Percentiles rank a stretch among this genome's conserved stretches.
Conservation (phyloP, 2,329 filamentous ascomycete species). For the Zasmidium cellare region DNA sequence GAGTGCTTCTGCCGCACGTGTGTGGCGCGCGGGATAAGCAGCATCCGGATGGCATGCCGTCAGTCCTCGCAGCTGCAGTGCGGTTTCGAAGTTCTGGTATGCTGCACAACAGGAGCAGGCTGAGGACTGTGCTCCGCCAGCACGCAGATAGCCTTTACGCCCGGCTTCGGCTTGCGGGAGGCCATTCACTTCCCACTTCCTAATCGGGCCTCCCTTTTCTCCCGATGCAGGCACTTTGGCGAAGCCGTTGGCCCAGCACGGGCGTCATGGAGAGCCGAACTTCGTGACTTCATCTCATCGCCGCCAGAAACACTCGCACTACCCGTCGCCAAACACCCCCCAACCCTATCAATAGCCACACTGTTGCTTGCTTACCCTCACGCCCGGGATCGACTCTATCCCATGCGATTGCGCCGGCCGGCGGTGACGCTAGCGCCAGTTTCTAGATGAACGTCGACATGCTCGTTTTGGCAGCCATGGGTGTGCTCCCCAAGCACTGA, state of each 20-base stretch:
- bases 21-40: neutral
- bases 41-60: neutral
- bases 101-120: neutral
- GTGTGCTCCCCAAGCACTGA: constrained; percentile 23
- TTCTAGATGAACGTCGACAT: constrained; percentile 19
- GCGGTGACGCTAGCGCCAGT: constrained; percentile 23
- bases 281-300: constrained; percentile 25
- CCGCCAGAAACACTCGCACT: constrained; percentile 19
- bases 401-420: constrained; percentile 18
- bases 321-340: constrained; percentile 13
- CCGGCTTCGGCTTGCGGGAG: constrained; percentile 3
- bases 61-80: neutral
- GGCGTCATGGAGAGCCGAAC: constrained; percentile 31
- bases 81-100: neutral
- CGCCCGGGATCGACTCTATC: constrained; percentile 15
- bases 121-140: neutral
- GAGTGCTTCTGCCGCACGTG: neutral
- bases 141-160: constrained; percentile 5
- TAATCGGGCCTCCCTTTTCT: constrained; percentile 13
- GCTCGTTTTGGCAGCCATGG: constrained; percentile 27
- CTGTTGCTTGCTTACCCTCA: constrained; percentile 17
- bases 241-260: constrained; percentile 17
- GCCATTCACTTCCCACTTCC: constrained; percentile 12
- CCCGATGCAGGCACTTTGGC: constrained; percentile 5
- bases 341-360: constrained; percentile 28